Percentiles rank a stretch among this genome's conserved stretches.
Evolutionary conservation across 495 filamentous ascomycete species (phyloP).

Genomic region (Trichoderma reesei): DNA sequence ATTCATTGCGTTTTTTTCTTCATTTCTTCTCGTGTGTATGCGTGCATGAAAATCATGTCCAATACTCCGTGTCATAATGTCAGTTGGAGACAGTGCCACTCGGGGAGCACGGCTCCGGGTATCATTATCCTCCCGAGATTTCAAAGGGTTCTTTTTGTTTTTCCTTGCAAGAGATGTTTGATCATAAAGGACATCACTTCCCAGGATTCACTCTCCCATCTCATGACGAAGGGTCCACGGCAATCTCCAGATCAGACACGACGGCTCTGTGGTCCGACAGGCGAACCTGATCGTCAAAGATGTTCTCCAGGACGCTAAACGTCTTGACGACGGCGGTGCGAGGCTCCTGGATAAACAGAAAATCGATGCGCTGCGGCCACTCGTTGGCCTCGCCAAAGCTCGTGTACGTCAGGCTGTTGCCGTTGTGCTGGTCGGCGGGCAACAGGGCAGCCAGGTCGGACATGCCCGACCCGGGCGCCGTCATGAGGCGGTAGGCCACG

Average conservation of each 20-base stretch:
- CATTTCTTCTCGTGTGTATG: background rate
- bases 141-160: no score
- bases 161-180: background rate
- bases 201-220: background rate
- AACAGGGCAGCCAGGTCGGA: slow-evolving; percentile 21
- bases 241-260: slow-evolving; percentile 49
- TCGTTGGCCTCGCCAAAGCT: slow-evolving; percentile 44
- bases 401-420: slow-evolving; percentile 46
- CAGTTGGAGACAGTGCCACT: background rate
- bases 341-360: slow-evolving; percentile 20
- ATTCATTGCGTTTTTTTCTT: background rate
- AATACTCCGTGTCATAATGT: background rate
- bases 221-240: background rate
- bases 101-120: background rate
- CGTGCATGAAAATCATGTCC: background rate
- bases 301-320: slow-evolving; percentile 52
- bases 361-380: slow-evolving; percentile 22
- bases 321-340: slow-evolving; percentile 17
- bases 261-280: slow-evolving; percentile 70
- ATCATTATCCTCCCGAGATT: slow-evolving; percentile 4
- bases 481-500: slow-evolving; percentile 54
- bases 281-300: slow-evolving; percentile 56
- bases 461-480: slow-evolving; percentile 19
- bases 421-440: slow-evolving; percentile 16
- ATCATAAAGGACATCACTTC: background rate